Evolutionary conservation across 2,329 filamentous ascomycete species (phyloP), one percentile per base, ranked within the genome.

Genomic region (Neoarthrinium moseri): DNA sequence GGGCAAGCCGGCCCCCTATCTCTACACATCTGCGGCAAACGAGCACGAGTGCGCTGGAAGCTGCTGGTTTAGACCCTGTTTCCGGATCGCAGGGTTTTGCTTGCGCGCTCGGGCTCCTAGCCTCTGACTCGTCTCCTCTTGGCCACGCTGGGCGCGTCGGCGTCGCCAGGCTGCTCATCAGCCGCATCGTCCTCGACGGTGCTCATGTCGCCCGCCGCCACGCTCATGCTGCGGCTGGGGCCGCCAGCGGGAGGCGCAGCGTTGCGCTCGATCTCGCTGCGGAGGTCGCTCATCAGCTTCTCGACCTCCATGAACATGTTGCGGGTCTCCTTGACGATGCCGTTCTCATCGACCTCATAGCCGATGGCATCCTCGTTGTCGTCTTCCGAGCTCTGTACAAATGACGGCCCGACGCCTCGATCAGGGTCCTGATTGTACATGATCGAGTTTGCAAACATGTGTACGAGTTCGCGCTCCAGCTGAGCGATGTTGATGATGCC

Each of bases 381-480:
- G 1, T 59, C 64, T 18, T 62, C 60, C 4, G 56, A 63, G 59
- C 33, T 69, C 59, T 70, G 68, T 57, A 80, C 64, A 52, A 91
- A 87, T 0, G 75, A 71, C 2, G 77, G 72, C 0, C 86, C 86
- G 8, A 86, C 82, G 0, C 87, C 86, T 21, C 85, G 80, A 54
- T 87, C 75, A 0, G 86, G 84, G 51, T 95, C 89, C 0, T 88
- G 84, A 57, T 97, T 97, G 73, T 96, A 99, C 94, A 99, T 97
- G 67, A 96, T 87, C 15, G 94, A 92, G 60, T 97, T 97, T 55
- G 91, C 90, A 65, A 97, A 96, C 89, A 97, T 96, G 57, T 95
- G 88, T 57, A 95, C 89, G 10, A 97, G 73, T 64, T 97, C 92
- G 54, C 91, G 89, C 67, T 97, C 92, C 13, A 97, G 77, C 64